Base-by-base conservation (phyloP, 805 yeast genomes). In the Suhomyces sp. region DNA sequence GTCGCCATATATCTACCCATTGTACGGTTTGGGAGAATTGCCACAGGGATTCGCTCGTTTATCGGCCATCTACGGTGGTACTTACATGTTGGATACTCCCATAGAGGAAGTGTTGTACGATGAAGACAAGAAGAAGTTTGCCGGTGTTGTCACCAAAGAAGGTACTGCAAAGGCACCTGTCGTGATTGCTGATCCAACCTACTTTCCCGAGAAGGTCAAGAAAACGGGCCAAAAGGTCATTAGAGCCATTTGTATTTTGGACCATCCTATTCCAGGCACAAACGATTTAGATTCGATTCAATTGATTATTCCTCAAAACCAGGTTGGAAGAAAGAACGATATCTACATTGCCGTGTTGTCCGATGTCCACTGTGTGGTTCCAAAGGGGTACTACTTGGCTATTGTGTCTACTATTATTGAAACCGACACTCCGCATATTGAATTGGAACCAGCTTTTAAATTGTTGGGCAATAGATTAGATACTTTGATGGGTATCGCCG, bases 31-130 rank as follows among this genome's bases (percentile, higher is more conserved):
- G 53, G 99, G 99, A 48, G 99, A 94, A 71, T 79, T 94, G 54
- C 99, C 99, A n/a, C 99, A 94, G 74, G 99, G 97, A 7, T 94
- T 94, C 76, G 97, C 98, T 9, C 82, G 99, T 68, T 82, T 94
- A 55, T 86, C 96, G 48, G 99, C 99, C 22, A 93, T 94, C 59
- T 91, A 94, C 66, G 99, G 99, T 57, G 99, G 99, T 64, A 93
- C 98, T 17, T 94, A 91, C 68, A 94, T 94, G 99, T 82, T 94
- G 65, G 97, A 91, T 67, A 93, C 96, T 29, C 97, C 97, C 46
- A 84, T 94, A 56, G 96, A 94, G 55, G 96, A 93, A 72, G 80
- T 92, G 17, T 77, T 88, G 47, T 92, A 85, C 69, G 83, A 80
- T 49, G 89, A 86, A 17, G 65, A 65, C 51, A 37, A 37, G 22